phyloP scores from a whole-genome alignment of 2,329 filamentous ascomycete genomes.

The Herpomyces periplanetae region DNA sequence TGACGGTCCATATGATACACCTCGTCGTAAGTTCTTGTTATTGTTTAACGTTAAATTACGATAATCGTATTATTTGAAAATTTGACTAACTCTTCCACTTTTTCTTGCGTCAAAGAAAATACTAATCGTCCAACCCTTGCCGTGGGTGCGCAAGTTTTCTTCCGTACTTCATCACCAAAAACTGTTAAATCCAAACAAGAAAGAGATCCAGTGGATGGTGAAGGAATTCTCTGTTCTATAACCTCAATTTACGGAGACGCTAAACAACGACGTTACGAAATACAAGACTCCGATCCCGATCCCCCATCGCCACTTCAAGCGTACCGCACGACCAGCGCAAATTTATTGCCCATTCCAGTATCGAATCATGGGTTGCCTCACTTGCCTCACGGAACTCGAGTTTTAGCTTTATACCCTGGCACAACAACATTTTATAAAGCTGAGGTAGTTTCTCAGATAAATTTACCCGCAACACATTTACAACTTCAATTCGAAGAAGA shows the following conservation, averaged over 20 bases:
- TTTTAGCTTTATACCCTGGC: conserved; percentile 39
- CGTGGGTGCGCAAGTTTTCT: conserved; percentile 12
- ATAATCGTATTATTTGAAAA: too few species aligned
- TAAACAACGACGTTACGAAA: conserved; percentile 21
- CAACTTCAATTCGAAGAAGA: too few species aligned
- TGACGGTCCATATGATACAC: too few species aligned
- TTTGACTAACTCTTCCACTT: background rate
- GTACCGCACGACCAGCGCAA: conserved; percentile 29
- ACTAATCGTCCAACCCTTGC: conserved; percentile 6
- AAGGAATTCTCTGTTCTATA: conserved; percentile 13
- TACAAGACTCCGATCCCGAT: conserved; percentile 19
- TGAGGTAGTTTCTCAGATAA: too few species aligned
- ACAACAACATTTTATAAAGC: conserved; percentile 59
- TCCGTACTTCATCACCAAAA: conserved; percentile 9
- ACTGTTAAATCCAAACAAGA: conserved; percentile 6
- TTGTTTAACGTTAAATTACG: too few species aligned
- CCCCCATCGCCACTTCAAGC: conserved; percentile 28
- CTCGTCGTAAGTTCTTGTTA: too few species aligned
- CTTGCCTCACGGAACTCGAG: conserved; percentile 21
- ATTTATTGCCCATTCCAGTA: conserved; percentile 33
- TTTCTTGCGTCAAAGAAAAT: conserved; percentile 3
- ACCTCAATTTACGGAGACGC: conserved; percentile 14
- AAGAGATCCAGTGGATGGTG: conserved; percentile 9
- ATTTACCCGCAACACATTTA: too few species aligned
- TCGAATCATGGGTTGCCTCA: conserved; percentile 17